These are phyloP conservation scores for Udeniomyces megalosporus DNA, from an alignment of 768 basidiomycete species.

Conservation along the genomic window DNA sequence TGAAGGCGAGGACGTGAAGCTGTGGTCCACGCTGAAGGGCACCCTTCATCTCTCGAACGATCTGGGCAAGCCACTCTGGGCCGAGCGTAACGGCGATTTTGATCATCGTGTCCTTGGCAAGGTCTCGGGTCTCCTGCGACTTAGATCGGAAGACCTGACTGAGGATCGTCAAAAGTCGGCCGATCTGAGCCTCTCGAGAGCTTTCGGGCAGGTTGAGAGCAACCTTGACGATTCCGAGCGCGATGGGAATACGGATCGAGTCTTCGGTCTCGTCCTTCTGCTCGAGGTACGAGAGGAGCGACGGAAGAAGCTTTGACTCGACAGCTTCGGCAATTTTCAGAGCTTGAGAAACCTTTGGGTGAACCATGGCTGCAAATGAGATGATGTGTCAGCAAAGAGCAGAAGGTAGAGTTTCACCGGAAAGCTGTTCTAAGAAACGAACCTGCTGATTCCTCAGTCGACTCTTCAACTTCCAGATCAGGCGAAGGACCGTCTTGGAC, in stretches of 20 bases:
- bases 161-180: constrained; percentile 62
- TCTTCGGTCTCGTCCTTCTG: constrained; percentile 71
- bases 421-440: background rate
- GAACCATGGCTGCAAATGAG: background rate
- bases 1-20: constrained; percentile 75
- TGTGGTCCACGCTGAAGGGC: constrained; percentile 84
- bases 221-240: constrained; percentile 70
- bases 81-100: constrained; percentile 62
- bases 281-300: constrained; percentile 62
- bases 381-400: background rate
- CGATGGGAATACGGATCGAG: constrained; percentile 68
- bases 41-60: constrained; percentile 63
- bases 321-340: constrained; percentile 54
- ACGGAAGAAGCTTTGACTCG: constrained; percentile 56
- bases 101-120: constrained; percentile 64
- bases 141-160: constrained; percentile 82
- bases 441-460: constrained; percentile 22
- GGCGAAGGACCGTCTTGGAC: too few species aligned
- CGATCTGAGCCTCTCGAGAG: constrained; percentile 49
- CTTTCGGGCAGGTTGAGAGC: constrained; percentile 58
- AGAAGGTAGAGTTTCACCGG: background rate
- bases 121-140: constrained; percentile 80
- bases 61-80: constrained; percentile 50
- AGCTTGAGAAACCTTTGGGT: constrained; percentile 17
- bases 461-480: too few species aligned